Conservation (phyloP, 2,329 filamentous ascomycete genomes). For the Aspergillus uvarum region DNA sequence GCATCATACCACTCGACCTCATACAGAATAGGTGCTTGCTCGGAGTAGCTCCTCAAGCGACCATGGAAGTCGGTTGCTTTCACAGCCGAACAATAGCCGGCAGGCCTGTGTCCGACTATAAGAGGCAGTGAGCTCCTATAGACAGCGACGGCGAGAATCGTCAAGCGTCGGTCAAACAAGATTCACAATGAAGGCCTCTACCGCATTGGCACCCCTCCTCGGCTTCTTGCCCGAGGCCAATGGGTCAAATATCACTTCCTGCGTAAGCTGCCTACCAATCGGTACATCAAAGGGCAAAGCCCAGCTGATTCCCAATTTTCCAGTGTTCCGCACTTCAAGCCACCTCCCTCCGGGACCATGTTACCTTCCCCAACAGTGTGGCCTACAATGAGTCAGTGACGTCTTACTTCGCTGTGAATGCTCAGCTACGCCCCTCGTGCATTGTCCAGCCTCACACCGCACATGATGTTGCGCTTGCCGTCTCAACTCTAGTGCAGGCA, state of each 20-base stretch:
- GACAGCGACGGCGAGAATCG: too few relatives aligned
- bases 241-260: neutral
- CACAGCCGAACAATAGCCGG: too few relatives aligned
- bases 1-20: too few relatives aligned
- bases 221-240: neutral
- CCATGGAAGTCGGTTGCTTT: too few relatives aligned
- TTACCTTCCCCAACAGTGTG: constrained; percentile 17
- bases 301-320: too few relatives aligned
- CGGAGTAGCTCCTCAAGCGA: too few relatives aligned
- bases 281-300: neutral
- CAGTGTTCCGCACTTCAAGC: constrained; percentile 13
- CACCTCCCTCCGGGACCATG: constrained; percentile 15
- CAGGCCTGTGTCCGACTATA: too few relatives aligned
- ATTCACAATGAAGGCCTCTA: constrained; percentile 2
- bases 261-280: neutral
- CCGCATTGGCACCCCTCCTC: constrained; percentile 3
- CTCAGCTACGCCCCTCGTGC: constrained; percentile 23
- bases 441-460: constrained; percentile 26
- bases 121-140: too few relatives aligned
- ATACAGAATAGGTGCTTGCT: too few relatives aligned
- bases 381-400: constrained; percentile 22
- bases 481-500: constrained; percentile 16
- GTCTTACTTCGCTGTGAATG: constrained; percentile 28
- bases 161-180: neutral
- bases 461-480: constrained; percentile 23